Evolutionary conservation across 768 basidiomycete genomes (phyloP).

Genomic region (Boletus tomentosulus): DNA sequence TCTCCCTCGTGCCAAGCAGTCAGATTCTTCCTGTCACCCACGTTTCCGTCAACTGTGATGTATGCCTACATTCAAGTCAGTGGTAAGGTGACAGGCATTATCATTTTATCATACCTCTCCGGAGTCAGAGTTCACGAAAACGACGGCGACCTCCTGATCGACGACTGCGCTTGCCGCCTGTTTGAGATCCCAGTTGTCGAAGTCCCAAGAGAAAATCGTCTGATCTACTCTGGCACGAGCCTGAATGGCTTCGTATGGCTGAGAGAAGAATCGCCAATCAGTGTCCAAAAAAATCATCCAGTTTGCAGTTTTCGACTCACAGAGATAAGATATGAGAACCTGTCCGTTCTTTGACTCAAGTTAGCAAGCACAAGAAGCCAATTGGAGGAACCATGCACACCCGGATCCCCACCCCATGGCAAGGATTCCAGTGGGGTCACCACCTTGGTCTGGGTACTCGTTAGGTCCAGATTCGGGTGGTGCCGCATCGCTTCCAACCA

Average conservation of each 20-base stretch:
- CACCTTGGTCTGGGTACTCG: constrained; percentile 58
- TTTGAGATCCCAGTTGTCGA: constrained; percentile 63
- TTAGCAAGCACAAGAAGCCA: neutral
- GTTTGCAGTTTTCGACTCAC: constrained; percentile 34
- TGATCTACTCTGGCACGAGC: constrained; percentile 60
- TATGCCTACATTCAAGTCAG: constrained; percentile 37
- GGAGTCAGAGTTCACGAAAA: constrained; percentile 80
- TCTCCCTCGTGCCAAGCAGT: constrained; percentile 37
- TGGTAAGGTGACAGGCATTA: neutral
- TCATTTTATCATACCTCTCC: constrained; percentile 51
- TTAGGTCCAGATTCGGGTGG: constrained; percentile 68
- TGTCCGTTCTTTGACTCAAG: constrained; percentile 45
- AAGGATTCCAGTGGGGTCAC: constrained; percentile 60
- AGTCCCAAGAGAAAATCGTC: constrained; percentile 61
- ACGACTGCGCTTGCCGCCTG: constrained; percentile 46
- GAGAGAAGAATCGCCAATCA: neutral
- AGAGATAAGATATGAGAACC: constrained; percentile 75
- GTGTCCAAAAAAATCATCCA: neutral
- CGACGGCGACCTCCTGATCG: constrained; percentile 61
- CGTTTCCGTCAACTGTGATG: constrained; percentile 54
- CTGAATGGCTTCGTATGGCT: constrained; percentile 84
- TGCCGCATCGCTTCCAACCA: constrained; percentile 64
- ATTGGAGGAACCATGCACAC: constrained; percentile 17
- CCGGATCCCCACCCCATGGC: constrained; percentile 95
- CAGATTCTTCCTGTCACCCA: constrained; percentile 35